phyloP scores from a whole-genome alignment of 305 asterid genomes.

The Withania somnifera region DNA sequence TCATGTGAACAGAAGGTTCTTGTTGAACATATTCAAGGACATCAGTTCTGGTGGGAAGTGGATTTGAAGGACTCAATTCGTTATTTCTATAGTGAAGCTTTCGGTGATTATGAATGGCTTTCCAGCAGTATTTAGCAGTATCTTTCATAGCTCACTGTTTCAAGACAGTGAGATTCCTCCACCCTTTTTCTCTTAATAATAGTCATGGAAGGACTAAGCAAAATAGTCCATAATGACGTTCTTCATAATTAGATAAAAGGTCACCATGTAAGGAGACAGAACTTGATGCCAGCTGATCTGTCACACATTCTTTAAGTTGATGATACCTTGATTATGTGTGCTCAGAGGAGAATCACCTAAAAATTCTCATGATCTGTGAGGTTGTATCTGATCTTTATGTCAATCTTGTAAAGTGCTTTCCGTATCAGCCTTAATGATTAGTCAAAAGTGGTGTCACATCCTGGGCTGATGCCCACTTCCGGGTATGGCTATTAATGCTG shows the following conservation, averaged over 20 bases:
- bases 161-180: not conserved
- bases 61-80: not conserved
- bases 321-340: not conserved
- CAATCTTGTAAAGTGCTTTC: not conserved
- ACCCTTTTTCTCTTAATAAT: not conserved
- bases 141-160: not conserved
- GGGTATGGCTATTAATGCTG: not conserved
- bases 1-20: not conserved
- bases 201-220: not conserved
- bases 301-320: not conserved
- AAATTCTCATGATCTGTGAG: not conserved
- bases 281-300: not conserved
- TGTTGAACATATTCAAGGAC: not conserved
- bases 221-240: not conserved
- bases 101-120: not conserved
- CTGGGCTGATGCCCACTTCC: not conserved
- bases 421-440: not conserved
- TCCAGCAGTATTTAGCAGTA: not conserved
- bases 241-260: not conserved
- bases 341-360: not conserved
- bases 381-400: not conserved
- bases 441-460: not conserved
- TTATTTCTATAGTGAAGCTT: not conserved
- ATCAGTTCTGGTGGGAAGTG: not conserved
- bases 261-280: not conserved